Evolutionary conservation across 176 grass and related monocot genomes (phyloP).

Genomic region (Rhipidocladum racemiflorum): DNA sequence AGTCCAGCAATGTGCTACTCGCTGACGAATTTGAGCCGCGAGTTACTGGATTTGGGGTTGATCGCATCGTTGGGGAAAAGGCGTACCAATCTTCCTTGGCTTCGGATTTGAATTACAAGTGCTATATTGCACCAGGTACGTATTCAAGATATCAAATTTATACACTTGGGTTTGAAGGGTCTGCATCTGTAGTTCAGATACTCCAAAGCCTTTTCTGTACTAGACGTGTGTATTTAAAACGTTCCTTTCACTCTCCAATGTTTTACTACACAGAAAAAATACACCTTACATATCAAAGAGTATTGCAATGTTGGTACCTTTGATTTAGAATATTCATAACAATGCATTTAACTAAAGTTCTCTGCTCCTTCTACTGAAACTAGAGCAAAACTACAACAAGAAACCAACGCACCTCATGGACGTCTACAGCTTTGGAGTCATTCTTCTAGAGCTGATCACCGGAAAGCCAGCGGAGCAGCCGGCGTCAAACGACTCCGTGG

Average conservation of each 20-base stretch:
- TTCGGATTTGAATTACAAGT: slow-evolving; percentile 45
- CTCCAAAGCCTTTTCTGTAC: background rate
- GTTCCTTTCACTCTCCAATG: too few species aligned
- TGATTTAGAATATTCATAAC: background rate
- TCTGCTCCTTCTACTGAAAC: slow-evolving; percentile 7
- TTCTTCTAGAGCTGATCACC: slow-evolving; percentile 72
- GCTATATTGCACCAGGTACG: slow-evolving; percentile 65
- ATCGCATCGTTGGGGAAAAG: slow-evolving; percentile 48
- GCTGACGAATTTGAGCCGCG: slow-evolving; percentile 56
- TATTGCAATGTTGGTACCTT: background rate
- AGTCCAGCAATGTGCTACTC: slow-evolving; percentile 69
- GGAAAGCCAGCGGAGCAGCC: slow-evolving; percentile 60
- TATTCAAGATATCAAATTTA: background rate
- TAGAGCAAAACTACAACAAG: slow-evolving; percentile 56
- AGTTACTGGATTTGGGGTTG: slow-evolving; percentile 49
- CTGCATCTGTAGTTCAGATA: background rate
- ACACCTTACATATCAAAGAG: background rate
- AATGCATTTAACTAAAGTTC: background rate
- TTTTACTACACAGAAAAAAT: background rate
- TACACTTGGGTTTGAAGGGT: background rate
- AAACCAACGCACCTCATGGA: slow-evolving; percentile 64
- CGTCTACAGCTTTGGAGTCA: slow-evolving; percentile 75
- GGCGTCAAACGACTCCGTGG: slow-evolving; percentile 35
- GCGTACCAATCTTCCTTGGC: slow-evolving; percentile 38
- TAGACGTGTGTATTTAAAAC: background rate